Evolutionary conservation across 345 rosid species (phyloP).

Genomic region (Salix dunnii): DNA sequence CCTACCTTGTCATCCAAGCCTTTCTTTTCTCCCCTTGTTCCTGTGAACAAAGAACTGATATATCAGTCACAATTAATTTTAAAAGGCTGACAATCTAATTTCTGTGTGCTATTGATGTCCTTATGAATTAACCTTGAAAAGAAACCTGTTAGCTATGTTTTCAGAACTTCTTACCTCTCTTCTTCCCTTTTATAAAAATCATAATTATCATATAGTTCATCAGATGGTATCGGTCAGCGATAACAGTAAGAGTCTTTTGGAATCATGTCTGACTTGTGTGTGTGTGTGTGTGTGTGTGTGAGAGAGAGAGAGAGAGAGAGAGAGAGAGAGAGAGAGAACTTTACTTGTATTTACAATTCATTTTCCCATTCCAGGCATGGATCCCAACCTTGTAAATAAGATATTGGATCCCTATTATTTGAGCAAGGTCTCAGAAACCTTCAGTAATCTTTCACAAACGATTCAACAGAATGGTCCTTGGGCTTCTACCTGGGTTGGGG

Average conservation of each 20-base stretch:
- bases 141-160: neutral
- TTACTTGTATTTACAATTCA: conserved; percentile 5
- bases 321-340: neutral
- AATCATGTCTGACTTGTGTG: neutral
- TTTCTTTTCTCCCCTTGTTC: neutral
- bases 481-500: conserved; percentile 99
- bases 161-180: neutral
- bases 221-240: neutral
- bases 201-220: no score
- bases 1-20: neutral
- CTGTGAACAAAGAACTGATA: neutral
- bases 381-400: conserved; percentile 65
- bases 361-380: conserved; percentile 54
- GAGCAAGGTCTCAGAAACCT: conserved; percentile 53
- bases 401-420: conserved; percentile 71
- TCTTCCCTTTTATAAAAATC: neutral
- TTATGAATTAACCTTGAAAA: neutral
- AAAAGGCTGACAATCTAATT: neutral
- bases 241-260: neutral
- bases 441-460: conserved; percentile 49
- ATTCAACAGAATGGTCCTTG: conserved; percentile 66
- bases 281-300: neutral
- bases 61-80: neutral
- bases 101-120: neutral
- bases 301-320: neutral